These are phyloP conservation scores for Chlamydomonas incerta DNA, from an alignment of 139 green algal species.

Conservation along the genomic window DNA sequence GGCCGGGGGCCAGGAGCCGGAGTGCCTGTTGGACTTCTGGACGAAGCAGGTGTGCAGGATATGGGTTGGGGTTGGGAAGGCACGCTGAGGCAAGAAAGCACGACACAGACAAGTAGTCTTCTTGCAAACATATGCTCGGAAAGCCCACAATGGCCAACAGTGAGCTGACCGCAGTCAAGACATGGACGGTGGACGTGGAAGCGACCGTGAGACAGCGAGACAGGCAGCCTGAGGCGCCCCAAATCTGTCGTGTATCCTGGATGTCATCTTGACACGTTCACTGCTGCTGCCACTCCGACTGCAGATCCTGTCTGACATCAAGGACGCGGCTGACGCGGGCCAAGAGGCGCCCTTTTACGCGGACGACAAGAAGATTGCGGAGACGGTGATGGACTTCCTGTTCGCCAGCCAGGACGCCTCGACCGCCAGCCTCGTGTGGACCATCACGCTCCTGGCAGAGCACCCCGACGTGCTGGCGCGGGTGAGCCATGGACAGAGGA, in stretches of 20 bases:
- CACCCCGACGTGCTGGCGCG: constrained; percentile 81
- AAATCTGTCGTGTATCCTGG: no score
- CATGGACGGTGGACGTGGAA: no score
- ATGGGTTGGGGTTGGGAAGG: background rate
- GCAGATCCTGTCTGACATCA: constrained; percentile 50
- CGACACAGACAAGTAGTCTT: no score
- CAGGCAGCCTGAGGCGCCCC: no score
- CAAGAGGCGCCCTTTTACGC: constrained; percentile 67
- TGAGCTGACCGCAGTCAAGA: no score
- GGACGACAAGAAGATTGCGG: constrained; percentile 74
- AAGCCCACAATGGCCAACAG: no score
- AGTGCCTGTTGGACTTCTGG: constrained; percentile 87
- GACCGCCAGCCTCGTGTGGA: constrained; percentile 86
- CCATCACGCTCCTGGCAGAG: constrained; percentile 85
- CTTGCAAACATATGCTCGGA: no score
- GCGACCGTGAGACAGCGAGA: no score
- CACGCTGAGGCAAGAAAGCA: background rate
- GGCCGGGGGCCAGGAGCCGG: constrained; percentile 63
- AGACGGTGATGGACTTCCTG: constrained; percentile 89
- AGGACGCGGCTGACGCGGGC: constrained; percentile 74
- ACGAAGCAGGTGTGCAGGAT: constrained; percentile 55
- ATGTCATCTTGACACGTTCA: no score
- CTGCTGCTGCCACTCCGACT: background rate
- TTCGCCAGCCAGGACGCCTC: constrained; percentile 89
- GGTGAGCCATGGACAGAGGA: constrained; percentile 48